Evolutionary conservation across 306 rosid genomes (phyloP).

Genomic region (Lathyrus aphaca): DNA sequence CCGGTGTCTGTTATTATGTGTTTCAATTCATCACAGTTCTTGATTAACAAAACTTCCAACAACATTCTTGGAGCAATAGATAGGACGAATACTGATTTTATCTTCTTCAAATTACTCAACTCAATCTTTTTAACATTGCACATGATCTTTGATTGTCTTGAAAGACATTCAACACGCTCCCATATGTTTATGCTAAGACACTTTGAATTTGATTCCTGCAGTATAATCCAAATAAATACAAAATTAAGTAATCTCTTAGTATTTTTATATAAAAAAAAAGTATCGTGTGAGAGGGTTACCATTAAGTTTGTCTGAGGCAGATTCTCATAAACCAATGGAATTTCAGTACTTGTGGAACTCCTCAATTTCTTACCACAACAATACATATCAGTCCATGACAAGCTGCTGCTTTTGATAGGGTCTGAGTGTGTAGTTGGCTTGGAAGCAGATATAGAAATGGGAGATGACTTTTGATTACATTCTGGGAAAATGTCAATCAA

Average conservation of each 20-base stretch:
- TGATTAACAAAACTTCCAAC: background rate
- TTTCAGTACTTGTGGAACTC: background rate
- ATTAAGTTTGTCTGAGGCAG: background rate
- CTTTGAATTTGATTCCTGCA: background rate
- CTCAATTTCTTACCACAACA: background rate
- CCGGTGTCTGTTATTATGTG: background rate
- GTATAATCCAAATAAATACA: too few relatives aligned
- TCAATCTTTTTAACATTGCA: background rate
- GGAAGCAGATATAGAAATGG: too few relatives aligned
- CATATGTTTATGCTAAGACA: background rate
- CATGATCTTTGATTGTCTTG: background rate
- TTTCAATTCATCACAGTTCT: background rate
- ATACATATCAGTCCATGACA: background rate
- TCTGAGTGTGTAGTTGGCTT: background rate
- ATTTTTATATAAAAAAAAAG: too few relatives aligned
- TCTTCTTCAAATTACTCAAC: too few relatives aligned
- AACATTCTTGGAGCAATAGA: conserved; percentile 24
- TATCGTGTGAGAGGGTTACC: background rate
- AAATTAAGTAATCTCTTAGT: too few relatives aligned
- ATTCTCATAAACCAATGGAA: background rate
- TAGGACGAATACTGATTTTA: conserved; percentile 6
- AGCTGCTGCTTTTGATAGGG: background rate
- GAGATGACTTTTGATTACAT: too few relatives aligned
- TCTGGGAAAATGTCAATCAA: background rate
- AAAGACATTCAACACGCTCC: background rate